Evolutionary conservation across 306 rosid genomes (phyloP).

Genomic region (Vachellia pachyceras): DNA sequence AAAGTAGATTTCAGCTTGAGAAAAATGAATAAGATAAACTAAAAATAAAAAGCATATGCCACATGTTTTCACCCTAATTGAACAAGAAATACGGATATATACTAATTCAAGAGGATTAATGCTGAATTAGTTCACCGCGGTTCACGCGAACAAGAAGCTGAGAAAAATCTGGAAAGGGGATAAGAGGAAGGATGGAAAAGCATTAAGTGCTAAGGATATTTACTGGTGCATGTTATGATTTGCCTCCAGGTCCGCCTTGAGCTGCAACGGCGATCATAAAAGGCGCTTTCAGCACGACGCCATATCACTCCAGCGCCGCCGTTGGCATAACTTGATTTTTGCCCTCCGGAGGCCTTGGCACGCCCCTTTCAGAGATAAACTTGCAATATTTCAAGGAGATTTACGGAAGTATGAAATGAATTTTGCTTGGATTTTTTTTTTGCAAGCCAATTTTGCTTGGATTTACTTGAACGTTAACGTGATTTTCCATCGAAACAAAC

Average conservation of each 20-base stretch:
- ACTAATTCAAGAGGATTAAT: not conserved
- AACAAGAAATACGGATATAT: not conserved
- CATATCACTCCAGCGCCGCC: not conserved
- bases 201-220: not conserved
- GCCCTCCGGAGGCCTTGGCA: not conserved
- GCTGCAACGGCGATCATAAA: not conserved
- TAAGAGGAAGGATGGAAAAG: not conserved
- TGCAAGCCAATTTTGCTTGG: too few relatives aligned
- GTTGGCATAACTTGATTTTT: not conserved
- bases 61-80: not conserved
- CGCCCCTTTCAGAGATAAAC: not conserved
- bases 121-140: conserved; percentile 18
- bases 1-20: not conserved
- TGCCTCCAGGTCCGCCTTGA: not conserved
- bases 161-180: not conserved
- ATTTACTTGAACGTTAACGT: too few relatives aligned
- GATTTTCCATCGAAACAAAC: too few relatives aligned
- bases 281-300: not conserved
- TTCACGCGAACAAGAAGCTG: not conserved
- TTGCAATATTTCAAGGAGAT: too few relatives aligned
- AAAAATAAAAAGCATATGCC: not conserved
- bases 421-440: too few relatives aligned
- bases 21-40: not conserved
- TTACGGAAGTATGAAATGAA: too few relatives aligned
- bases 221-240: not conserved